A percentile compares a stretch with the other conserved stretches of the same genome.
Conservation (phyloP, 83 land plant genomes). For the Picea abies region DNA sequence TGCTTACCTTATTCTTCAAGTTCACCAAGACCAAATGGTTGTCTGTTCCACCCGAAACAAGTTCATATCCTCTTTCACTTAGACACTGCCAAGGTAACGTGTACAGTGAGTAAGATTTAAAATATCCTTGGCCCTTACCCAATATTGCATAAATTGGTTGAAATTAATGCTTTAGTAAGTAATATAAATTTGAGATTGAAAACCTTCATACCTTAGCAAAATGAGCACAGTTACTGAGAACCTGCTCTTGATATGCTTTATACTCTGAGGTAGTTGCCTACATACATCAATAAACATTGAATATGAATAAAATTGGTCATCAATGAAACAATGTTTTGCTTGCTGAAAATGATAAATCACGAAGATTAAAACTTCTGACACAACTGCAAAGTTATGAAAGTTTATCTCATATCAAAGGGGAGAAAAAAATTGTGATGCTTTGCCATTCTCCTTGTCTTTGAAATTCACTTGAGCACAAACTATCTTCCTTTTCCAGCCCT, state of each 20-base stretch:
- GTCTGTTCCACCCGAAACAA: conserved; percentile 31
- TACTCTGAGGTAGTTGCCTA: conserved; percentile 46
- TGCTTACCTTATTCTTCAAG: conserved; percentile 73
- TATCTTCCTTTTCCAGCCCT: neutral
- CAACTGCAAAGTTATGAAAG: neutral
- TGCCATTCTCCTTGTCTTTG: neutral
- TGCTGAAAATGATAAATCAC: neutral
- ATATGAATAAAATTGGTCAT: neutral
- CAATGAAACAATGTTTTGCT: neutral
- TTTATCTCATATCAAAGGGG: neutral
- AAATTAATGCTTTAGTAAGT: neutral
- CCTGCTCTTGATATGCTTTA: conserved; percentile 47
- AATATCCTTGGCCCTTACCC: neutral
- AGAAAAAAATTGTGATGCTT: neutral
- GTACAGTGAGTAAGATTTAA: neutral
- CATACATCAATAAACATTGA: neutral
- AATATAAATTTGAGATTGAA: neutral
- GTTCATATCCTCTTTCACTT: conserved; percentile 72
- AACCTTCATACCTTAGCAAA: conserved; percentile 37
- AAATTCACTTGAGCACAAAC: neutral
- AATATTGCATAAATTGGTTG: neutral
- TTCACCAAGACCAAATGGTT: conserved; percentile 92
- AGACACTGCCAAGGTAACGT: conserved; percentile 50
- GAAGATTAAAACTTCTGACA: neutral
- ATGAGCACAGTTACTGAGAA: conserved; percentile 41